Conservation (phyloP, 2,329 filamentous ascomycete species). For the Aspergillus tanneri region DNA sequence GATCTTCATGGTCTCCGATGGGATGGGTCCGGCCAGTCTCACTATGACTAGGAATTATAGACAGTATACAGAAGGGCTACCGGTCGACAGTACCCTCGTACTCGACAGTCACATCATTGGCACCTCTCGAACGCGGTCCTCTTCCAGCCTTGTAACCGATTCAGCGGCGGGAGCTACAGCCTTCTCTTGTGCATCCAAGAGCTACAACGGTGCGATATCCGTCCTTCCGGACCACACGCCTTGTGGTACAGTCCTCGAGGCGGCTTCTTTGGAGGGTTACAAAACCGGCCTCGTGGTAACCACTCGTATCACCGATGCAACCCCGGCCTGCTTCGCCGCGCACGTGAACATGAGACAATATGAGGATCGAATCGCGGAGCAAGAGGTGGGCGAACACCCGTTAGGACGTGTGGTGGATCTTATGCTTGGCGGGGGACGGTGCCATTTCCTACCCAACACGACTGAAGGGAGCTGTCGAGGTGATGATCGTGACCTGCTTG, state of each 20-base stretch:
- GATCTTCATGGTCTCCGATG: conserved; percentile 98
- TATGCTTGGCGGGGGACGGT: conserved; percentile 88
- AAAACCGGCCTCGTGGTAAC: conserved; percentile 93
- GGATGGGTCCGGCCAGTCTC: conserved; percentile 93
- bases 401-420: conserved; percentile 86
- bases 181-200: conserved; percentile 89
- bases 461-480: conserved; percentile 76
- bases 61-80: conserved; percentile 72
- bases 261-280: conserved; percentile 87
- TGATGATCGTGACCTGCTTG: conserved; percentile 74
- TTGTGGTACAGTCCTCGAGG: conserved; percentile 90
- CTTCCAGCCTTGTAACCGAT: conserved; percentile 84
- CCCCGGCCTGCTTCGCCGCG: conserved; percentile 88
- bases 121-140: conserved; percentile 80
- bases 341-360: conserved; percentile 78
- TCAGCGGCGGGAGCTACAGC: conserved; percentile 96
- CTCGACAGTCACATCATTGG: conserved; percentile 90
- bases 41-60: conserved; percentile 82
- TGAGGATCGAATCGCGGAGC: conserved; percentile 87
- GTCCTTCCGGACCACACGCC: conserved; percentile 80
- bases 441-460: conserved; percentile 85
- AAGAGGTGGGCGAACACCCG: conserved; percentile 85
- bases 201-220: conserved; percentile 94
- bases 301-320: conserved; percentile 91
- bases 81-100: conserved; percentile 70